phyloP scores from a whole-genome alignment of 2,329 filamentous ascomycete species.

The Pseudogymnoascus sp. region DNA sequence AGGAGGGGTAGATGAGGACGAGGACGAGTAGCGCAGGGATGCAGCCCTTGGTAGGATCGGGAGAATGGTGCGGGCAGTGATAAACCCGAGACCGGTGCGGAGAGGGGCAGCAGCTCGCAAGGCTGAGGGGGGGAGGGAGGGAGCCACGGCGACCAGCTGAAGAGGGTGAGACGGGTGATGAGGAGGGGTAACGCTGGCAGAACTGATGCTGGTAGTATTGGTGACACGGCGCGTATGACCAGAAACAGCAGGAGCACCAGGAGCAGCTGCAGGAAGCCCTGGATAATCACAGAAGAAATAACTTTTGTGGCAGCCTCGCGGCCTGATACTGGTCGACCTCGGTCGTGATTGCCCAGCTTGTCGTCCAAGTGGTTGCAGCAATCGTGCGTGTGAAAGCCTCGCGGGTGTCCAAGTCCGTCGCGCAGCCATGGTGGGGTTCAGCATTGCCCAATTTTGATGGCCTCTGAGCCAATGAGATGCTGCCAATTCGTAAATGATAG shows the following conservation, averaged over 20 bases:
- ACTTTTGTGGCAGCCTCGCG: slow-evolving; percentile 8
- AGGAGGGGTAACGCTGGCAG: slow-evolving; percentile 6
- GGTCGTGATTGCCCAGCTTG: background rate
- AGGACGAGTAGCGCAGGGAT: slow-evolving; percentile 9
- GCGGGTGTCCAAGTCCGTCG: slow-evolving; percentile 11
- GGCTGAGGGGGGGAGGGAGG: slow-evolving; percentile 1
- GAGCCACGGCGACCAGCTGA: background rate
- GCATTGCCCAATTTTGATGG: slow-evolving; percentile 1
- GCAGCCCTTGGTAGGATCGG: background rate
- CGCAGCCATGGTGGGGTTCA: slow-evolving; percentile 10
- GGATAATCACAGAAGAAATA: slow-evolving; percentile 7
- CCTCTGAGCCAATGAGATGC: slow-evolving; percentile 5
- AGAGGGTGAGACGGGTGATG: background rate
- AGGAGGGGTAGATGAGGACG: slow-evolving; percentile 5
- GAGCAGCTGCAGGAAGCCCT: slow-evolving; percentile 1
- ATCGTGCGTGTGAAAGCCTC: background rate
- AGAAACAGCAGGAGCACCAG: slow-evolving; percentile 1
- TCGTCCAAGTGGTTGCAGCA: background rate
- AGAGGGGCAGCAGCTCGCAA: slow-evolving; percentile 10
- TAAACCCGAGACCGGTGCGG: slow-evolving; percentile 6
- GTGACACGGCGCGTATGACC: background rate
- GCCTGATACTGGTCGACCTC: slow-evolving; percentile 7
- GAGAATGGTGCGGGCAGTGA: slow-evolving; percentile 3
- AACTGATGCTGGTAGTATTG: background rate
- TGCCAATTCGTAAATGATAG: background rate